Evolutionary conservation across 768 basidiomycete species (phyloP).

Genomic region (Mycena polygramma): DNA sequence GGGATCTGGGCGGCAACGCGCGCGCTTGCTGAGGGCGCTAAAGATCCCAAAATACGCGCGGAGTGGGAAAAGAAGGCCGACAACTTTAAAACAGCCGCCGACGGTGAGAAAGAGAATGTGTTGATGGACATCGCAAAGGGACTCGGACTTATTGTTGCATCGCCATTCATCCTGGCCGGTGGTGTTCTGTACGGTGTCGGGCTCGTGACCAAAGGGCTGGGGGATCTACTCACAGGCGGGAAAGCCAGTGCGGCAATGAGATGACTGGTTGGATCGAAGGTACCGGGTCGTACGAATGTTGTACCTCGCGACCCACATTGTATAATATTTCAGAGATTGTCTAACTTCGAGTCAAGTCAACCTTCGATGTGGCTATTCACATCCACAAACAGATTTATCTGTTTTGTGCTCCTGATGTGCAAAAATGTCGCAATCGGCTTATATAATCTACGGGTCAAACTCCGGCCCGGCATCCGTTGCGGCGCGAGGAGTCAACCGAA

Average conservation of each 20-base stretch:
- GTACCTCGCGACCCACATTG: too few species aligned
- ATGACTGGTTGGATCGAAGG: neutral
- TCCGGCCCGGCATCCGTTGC: too few species aligned
- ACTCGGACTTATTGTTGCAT: constrained; percentile 17
- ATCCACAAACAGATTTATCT: too few species aligned
- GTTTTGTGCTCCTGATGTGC: too few species aligned
- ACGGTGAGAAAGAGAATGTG: constrained; percentile 8
- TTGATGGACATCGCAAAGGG: constrained; percentile 28
- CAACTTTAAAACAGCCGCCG: constrained; percentile 19
- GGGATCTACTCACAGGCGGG: constrained; percentile 21
- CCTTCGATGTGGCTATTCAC: too few species aligned
- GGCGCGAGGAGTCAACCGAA: too few species aligned
- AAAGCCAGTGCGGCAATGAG: neutral
- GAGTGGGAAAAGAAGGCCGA: constrained; percentile 7
- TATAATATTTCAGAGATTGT: too few species aligned
- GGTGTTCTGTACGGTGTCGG: constrained; percentile 26
- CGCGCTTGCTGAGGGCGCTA: neutral
- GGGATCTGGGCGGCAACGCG: constrained; percentile 10
- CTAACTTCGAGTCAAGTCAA: too few species aligned
- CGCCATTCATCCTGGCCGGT: constrained; percentile 21
- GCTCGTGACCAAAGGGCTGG: constrained; percentile 11
- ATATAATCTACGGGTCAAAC: too few species aligned
- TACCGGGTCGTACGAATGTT: too few species aligned
- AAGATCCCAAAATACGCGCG: neutral
- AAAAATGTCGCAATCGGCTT: too few species aligned